phyloP scores from a whole-genome alignment of 176 grass and related monocot genomes.

The Chloris gayana region DNA sequence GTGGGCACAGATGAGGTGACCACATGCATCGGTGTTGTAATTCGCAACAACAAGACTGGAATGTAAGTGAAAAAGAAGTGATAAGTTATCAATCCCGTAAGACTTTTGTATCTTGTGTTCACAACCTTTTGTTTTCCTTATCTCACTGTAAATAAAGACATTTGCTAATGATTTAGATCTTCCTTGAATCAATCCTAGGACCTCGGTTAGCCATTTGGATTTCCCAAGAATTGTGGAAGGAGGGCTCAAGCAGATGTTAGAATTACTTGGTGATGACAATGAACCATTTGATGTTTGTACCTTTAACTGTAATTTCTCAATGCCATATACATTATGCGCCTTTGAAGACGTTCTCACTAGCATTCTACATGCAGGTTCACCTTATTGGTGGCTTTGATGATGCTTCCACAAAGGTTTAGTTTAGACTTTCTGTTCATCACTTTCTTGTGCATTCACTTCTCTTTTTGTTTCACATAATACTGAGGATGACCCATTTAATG shows the following conservation, averaged over 20 bases:
- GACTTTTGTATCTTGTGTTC: conserved; percentile 29
- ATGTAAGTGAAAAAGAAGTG: conserved; percentile 79
- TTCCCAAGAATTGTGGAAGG: conserved; percentile 69
- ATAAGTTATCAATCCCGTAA: conserved; percentile 43
- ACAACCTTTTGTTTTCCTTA: not conserved
- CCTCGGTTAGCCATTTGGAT: conserved; percentile 85
- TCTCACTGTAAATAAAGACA: not conserved
- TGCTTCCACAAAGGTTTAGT: conserved; percentile 62
- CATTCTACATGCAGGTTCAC: conserved; percentile 67
- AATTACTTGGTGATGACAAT: conserved; percentile 64
- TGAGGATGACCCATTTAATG: conserved; percentile 11
- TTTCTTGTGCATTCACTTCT: conserved; percentile 12
- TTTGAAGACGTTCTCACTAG: conserved; percentile 36
- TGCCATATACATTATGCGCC: conserved; percentile 5
- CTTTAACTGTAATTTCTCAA: conserved; percentile 34
- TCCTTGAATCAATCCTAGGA: conserved; percentile 51
- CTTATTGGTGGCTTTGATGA: conserved; percentile 83
- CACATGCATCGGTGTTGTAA: conserved; percentile 81
- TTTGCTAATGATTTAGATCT: conserved; percentile 18
- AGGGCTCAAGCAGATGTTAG: conserved; percentile 85
- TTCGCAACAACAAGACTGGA: conserved; percentile 79
- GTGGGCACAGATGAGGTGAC: conserved; percentile 90
- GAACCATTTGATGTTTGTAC: conserved; percentile 82
- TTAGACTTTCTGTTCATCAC: conserved; percentile 5
- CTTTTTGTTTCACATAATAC: not conserved